Evolutionary conservation across 805 yeast species (phyloP).

Genomic region (Brettanomyces nanus): DNA sequence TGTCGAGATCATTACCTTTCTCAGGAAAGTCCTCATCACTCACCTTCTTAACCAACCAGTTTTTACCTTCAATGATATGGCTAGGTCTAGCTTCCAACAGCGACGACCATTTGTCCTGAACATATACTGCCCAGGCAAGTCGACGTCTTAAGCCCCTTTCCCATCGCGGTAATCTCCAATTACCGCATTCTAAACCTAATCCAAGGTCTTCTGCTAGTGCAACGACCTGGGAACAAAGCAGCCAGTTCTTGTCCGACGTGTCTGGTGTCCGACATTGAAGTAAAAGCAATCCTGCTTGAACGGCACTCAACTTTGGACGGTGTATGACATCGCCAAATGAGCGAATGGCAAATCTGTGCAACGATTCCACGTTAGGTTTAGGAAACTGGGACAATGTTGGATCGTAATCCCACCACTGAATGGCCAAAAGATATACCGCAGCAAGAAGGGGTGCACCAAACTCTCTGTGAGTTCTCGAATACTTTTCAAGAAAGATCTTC

Average conservation of each 20-base stretch:
- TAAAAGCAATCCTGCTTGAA: slow-evolving; percentile 78
- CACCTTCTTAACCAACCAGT: slow-evolving; percentile 73
- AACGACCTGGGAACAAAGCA: slow-evolving; percentile 76
- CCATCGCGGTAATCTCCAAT: slow-evolving; percentile 94
- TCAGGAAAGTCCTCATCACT: slow-evolving; percentile 76
- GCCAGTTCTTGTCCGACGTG: slow-evolving; percentile 59
- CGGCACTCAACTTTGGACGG: slow-evolving; percentile 85
- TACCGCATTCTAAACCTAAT: slow-evolving; percentile 79
- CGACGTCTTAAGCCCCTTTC: slow-evolving; percentile 83
- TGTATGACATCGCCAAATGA: slow-evolving; percentile 67
- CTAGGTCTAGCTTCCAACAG: slow-evolving; percentile 79
- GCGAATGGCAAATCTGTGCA: slow-evolving; percentile 59
- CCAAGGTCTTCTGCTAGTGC: slow-evolving; percentile 88
- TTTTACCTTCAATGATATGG: slow-evolving; percentile 58
- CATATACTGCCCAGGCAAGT: slow-evolving; percentile 91
- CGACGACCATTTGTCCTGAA: slow-evolving; percentile 88
- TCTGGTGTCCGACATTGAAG: slow-evolving; percentile 51
- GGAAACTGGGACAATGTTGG: slow-evolving; percentile 67
- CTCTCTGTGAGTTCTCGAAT: slow-evolving; percentile 83
- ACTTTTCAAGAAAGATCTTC: slow-evolving; percentile 84
- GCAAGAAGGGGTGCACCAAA: slow-evolving; percentile 87
- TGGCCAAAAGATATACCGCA: slow-evolving; percentile 79
- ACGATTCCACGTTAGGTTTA: slow-evolving; percentile 66
- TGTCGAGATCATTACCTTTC: slow-evolving; percentile 33
- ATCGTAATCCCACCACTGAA: slow-evolving; percentile 92